phyloP scores from a whole-genome alignment of 768 basidiomycete genomes.

The Gelatoporia subvermispora region DNA sequence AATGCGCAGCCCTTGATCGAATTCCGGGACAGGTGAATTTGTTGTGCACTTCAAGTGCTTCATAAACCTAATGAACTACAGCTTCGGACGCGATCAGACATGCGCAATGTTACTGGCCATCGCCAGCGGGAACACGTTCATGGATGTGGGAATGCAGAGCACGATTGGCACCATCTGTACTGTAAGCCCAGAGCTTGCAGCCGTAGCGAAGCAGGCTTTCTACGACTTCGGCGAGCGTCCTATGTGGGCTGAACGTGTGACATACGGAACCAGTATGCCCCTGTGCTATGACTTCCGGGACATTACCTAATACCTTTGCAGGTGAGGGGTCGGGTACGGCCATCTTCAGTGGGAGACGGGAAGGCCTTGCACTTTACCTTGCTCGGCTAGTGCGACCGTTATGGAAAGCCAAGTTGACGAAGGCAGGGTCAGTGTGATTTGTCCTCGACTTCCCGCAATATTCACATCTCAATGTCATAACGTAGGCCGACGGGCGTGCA shows the following conservation, averaged over 20 bases:
- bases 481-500: conserved; percentile 41
- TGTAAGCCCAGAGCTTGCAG: conserved; percentile 57
- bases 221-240: conserved; percentile 84
- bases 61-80: conserved; percentile 24
- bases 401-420: conserved; percentile 81
- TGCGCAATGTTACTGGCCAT: conserved; percentile 89
- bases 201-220: conserved; percentile 78
- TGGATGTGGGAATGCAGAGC: conserved; percentile 52
- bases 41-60: not conserved
- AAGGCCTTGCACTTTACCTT: conserved; percentile 85
- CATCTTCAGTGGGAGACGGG: conserved; percentile 81
- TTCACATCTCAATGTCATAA: not conserved
- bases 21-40: conserved; percentile 69
- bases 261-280: conserved; percentile 65
- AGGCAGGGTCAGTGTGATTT: conserved; percentile 42
- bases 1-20: conserved; percentile 76
- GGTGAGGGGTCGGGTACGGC: conserved; percentile 69
- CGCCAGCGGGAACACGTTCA: conserved; percentile 78
- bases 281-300: too few relatives aligned
- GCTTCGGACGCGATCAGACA: conserved; percentile 88
- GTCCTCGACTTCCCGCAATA: conserved; percentile 3
- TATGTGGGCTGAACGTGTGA: conserved; percentile 73
- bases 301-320: conserved; percentile 21
- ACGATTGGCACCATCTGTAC: conserved; percentile 41
- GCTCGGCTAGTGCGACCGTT: conserved; percentile 79